Base-by-base conservation (phyloP, 768 basidiomycete genomes). In the Pleurotus pulmonarius region DNA sequence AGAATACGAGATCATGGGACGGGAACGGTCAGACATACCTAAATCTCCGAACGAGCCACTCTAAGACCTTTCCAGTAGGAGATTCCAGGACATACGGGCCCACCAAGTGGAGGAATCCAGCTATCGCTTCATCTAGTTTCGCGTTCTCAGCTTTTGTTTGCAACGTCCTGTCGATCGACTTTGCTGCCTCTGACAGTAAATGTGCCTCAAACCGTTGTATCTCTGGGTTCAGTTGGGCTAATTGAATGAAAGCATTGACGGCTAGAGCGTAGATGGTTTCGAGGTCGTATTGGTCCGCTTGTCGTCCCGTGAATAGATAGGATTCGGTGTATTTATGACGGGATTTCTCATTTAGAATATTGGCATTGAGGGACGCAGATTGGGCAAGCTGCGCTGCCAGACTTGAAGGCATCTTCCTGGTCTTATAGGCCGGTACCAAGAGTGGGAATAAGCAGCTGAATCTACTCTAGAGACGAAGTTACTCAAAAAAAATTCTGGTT, bases 41-140 rank as follows among this genome's bases (percentile, higher is more conserved):
- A 71, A 98, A 97, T 56, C 94, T 78, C 64, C 92, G 77, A 3
- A 98, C 92, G 22, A 98, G 81, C 96, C 96, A 99, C 65, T 99
- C 97, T 24, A 99, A 66, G 7, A 92, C 82, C 68, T 89, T 94
- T 16, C 85, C 87, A 0, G 92, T 82, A 0, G 92, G 89, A 34
- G 83, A 75, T 40, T 96, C 87, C 73, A 93, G 78, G 43, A 98
- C 70, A 76, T 89, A 91, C 7, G 86, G 87, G 2, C 92, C 91
- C 13, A 99, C 75, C 43, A 87, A 69, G 41, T 80, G 71, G 44
- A 98, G 65, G 63, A 92, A 89, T 5, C 73, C 73, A 18, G 76
- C 75, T 56, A 98, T 75, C 3, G 74, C 70, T 15, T 56, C 68
- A 68, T 95, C 81, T 63, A 99, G 73, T 59, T 82, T 77, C 16